Evolutionary conservation across 208 protist species (phyloP), one percentile per base, ranked within the genome.

Genomic region (Borovskyia barvae): DNA sequence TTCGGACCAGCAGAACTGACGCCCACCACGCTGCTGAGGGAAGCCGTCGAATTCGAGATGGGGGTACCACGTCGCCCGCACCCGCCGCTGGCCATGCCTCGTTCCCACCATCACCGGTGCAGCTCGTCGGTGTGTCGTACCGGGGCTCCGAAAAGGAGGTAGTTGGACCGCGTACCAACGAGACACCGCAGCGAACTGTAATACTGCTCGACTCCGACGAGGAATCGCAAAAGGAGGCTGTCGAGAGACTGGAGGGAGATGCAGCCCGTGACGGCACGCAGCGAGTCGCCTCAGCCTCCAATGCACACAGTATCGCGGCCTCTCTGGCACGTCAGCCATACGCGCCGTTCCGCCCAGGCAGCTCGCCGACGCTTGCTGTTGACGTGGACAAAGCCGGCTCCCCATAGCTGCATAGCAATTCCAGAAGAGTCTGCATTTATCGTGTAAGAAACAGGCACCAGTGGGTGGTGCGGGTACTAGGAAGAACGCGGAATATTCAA

Each of bases 331-430:
- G 42, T 7, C 35, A 57, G 24, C 51, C 36, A 7, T 81, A 77
- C 45, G 63, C 63, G 3, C 52, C 20, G 25, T 81, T 74, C 47
- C 57, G 53, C 35, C 69, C 75, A 3, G 75, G 75, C 6, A 56
- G 60, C 11, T 67, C 58, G 3, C 33, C 68, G 3, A 51, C 45
- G 26, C 47, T 52, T 5, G 69, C 75, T 5, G 64, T 81, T 17
- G 62, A 67, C 3, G 48, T 81, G 5, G 75, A 76, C 48, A 54
- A 60, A 5, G 56, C 63, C 5, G 46, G 25, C 6, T 61, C 45
- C 14, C 45, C 45, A 29, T 65, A 47, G 50, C 4, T n/a, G 5
- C 5, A 30, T 28, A 11, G 28, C 33, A 4, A 12, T 17, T 30
- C 5, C 11, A 41, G 15, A 5, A 39, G 19, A 41, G 48, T 20